These are phyloP conservation scores for Bromus sterilis DNA, from an alignment of 176 grass and related monocot genomes.

Conservation along the genomic window DNA sequence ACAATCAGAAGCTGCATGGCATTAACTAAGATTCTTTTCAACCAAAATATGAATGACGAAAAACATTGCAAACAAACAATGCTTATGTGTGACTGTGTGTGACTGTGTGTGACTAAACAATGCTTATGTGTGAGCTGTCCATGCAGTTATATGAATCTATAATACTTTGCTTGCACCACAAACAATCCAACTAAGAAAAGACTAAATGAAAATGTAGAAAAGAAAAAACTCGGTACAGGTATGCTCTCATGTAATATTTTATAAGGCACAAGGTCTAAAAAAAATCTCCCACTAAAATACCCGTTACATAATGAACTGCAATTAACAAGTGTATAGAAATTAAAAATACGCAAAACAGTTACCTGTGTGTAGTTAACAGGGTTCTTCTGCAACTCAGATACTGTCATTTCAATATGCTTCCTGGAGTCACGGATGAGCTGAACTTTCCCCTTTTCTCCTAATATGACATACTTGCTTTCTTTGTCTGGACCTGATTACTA, in stretches of 20 bases:
- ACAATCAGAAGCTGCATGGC: not conserved
- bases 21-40: not conserved
- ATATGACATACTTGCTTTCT: slow-evolving; percentile 74
- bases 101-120: not conserved
- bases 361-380: slow-evolving; percentile 97
- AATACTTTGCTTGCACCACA: not conserved
- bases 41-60: not conserved
- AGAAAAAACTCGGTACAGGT: not conserved
- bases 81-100: too few species aligned
- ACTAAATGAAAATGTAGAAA: not conserved
- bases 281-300: not conserved
- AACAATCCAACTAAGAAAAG: not conserved
- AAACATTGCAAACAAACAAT: not conserved
- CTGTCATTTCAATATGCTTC: slow-evolving; percentile 49
- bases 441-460: slow-evolving; percentile 97
- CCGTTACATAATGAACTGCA: not conserved
- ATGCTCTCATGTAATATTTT: not conserved
- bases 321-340: not conserved
- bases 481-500: slow-evolving; percentile 70
- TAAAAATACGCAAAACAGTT: not conserved
- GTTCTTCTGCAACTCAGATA: slow-evolving; percentile 78
- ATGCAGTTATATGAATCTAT: not conserved
- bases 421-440: slow-evolving; percentile 79
- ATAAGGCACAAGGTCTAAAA: not conserved
- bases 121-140: not conserved